phyloP scores from a whole-genome alignment of 2,329 filamentous ascomycete species.

The Aspergillus fumigatiaffinis region DNA sequence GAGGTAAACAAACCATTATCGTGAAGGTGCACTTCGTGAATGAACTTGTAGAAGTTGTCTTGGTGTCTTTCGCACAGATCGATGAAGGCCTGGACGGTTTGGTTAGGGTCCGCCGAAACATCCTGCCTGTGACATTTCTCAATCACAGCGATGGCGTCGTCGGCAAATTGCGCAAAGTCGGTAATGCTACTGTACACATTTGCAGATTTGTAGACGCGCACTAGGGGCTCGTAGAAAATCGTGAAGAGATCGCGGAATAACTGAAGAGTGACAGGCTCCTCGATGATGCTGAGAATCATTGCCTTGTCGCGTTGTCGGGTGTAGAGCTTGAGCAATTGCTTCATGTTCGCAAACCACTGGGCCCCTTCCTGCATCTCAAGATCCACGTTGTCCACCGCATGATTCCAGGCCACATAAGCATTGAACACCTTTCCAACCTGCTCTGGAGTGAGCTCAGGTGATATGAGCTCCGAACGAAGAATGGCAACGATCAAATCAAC shows the following conservation, averaged over 20 bases:
- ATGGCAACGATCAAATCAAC: constrained; percentile 85
- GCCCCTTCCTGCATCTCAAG: constrained; percentile 85
- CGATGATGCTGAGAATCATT: constrained; percentile 94
- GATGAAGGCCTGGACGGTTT: constrained; percentile 97
- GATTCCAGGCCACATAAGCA: constrained; percentile 93
- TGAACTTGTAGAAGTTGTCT: constrained; percentile 97
- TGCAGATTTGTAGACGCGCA: constrained; percentile 96
- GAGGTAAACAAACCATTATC: constrained; percentile 96
- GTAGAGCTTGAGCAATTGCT: constrained; percentile 89
- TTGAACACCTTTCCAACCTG: constrained; percentile 88
- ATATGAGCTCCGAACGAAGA: constrained; percentile 71
- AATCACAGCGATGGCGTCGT: constrained; percentile 83
- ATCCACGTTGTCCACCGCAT: constrained; percentile 82
- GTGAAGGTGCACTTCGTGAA: constrained; percentile 95
- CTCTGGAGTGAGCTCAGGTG: constrained; percentile 65
- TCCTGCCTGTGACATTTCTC: constrained; percentile 68
- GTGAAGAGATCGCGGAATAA: constrained; percentile 94
- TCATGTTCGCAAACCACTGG: constrained; percentile 88
- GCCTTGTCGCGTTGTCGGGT: constrained; percentile 89
- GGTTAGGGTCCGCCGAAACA: constrained; percentile 90
- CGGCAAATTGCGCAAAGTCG: constrained; percentile 88
- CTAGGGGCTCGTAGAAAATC: constrained; percentile 97
- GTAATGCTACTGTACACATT: constrained; percentile 98
- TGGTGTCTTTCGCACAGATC: constrained; percentile 93
- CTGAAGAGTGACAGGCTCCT: constrained; percentile 95